phyloP scores from a whole-genome alignment of 495 filamentous ascomycete species.

The Xanthoparmelia taractica region DNA sequence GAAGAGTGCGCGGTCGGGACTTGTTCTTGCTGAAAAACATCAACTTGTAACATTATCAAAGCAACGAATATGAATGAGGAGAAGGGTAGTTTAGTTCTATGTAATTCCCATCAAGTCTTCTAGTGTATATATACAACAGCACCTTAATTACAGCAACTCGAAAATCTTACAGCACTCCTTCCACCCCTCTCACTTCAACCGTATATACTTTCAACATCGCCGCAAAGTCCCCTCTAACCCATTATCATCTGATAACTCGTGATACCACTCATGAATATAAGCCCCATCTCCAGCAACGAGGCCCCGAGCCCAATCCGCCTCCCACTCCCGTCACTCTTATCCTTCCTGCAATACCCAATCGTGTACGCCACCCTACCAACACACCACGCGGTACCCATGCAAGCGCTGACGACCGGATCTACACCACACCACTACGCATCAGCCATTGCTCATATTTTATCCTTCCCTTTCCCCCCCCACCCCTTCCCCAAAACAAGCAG shows the following conservation, averaged over 20 bases:
- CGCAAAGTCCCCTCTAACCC: conserved; percentile 9
- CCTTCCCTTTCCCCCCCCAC: neutral
- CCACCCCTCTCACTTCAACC: too few species aligned
- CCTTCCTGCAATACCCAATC: conserved; percentile 50
- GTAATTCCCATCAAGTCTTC: too few species aligned
- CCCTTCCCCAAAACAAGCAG: neutral
- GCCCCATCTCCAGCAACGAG: conserved; percentile 38
- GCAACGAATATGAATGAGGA: too few species aligned
- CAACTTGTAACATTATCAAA: too few species aligned
- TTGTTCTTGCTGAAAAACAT: too few species aligned
- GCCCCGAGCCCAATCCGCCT: conserved; percentile 34
- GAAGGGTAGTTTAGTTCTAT: too few species aligned
- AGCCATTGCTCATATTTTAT: neutral
- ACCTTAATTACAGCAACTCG: too few species aligned
- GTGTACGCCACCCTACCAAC: conserved; percentile 47
- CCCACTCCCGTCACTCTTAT: conserved; percentile 43
- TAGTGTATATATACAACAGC: too few species aligned
- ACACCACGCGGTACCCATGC: conserved; percentile 50
- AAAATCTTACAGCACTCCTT: too few species aligned
- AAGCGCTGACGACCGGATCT: conserved; percentile 46
- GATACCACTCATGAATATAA: conserved; percentile 38
- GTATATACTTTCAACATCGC: too few species aligned
- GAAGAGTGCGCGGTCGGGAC: too few species aligned
- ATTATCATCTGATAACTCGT: conserved; percentile 26
- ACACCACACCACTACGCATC: conserved; percentile 29